Evolutionary conservation across 495 filamentous ascomycete genomes (phyloP), one percentile per base, ranked within the genome.

Genomic region (Chlorociboria aeruginascens): DNA sequence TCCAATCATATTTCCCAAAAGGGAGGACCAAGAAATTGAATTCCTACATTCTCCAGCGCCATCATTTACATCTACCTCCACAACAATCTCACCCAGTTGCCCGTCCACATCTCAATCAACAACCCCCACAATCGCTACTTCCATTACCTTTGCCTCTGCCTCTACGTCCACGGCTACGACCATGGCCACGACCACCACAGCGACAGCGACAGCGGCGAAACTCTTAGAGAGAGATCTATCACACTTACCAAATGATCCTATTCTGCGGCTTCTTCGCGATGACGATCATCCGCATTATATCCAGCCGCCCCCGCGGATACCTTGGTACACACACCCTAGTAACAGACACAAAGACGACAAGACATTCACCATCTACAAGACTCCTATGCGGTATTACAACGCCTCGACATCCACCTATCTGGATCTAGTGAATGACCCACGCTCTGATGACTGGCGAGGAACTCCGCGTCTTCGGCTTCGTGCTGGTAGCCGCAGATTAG

Each of bases 371-470:
- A 59, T 78, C 13, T 71, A 68, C 40, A 77, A 77, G 47, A 80
- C 74, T 7, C 73, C 75, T 32, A 63, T 82, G 39, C 74, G 76
- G 29, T 67, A 67, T 16, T 87, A 86, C 50, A 66, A 82, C 46
- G 63, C 70, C 11, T 66, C 66, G 20, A 71, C 72, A 31, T 69
- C 70, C n/a, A 72, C 78, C 3, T 85, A 77, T 52, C 40, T 86
- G 8, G 83, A 87, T 50, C 63, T 87, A 3, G 76, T 87, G 30
- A 74, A 82, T 50, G 76, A 81, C 49, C 70, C 72, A 6, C 39
- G 54, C 2, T 52, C 56, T 8, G 57, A 48, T 2, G 66, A 66
- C 37, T 62, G 65, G n/a, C 50, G 62, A 34, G 43, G 48, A 14
- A 60, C 55, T 13, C 70, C 75, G 53, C 70, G 70, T 7, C 62